Percentiles rank a stretch among this genome's conserved stretches.
These are phyloP conservation scores for Hanseniaspora gamundiae DNA, from an alignment of 1,139 yeast species.

Conservation along the genomic window DNA sequence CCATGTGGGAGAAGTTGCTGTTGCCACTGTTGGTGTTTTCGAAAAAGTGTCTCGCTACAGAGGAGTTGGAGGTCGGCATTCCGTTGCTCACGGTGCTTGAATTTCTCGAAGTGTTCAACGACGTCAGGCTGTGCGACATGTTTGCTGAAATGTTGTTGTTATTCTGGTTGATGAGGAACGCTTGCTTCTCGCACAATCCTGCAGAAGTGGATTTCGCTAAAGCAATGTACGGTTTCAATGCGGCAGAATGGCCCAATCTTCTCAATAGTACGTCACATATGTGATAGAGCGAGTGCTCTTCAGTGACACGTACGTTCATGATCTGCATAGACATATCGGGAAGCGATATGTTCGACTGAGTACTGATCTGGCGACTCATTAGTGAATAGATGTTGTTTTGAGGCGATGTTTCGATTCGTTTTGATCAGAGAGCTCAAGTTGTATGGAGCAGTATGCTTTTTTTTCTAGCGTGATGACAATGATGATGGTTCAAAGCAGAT, in stretches of 20 bases:
- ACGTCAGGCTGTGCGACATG: neutral
- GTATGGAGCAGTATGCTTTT: too few species aligned
- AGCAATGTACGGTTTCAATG: slow-evolving; percentile 58
- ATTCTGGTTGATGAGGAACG: slow-evolving; percentile 40
- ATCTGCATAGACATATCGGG: slow-evolving; percentile 17
- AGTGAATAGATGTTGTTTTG: neutral
- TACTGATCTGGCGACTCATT: slow-evolving; percentile 1
- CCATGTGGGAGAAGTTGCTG: slow-evolving; percentile 7
- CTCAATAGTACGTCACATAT: slow-evolving; percentile 50
- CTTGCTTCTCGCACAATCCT: slow-evolving; percentile 59
- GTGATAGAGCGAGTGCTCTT: slow-evolving; percentile 63
- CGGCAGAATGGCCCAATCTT: slow-evolving; percentile 52
- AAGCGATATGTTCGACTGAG: slow-evolving; percentile 1
- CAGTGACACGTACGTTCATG: slow-evolving; percentile 55
- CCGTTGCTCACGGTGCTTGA: slow-evolving; percentile 10
- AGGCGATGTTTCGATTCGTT: too few species aligned
- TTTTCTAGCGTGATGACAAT: too few species aligned
- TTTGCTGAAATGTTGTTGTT: slow-evolving; percentile 15
- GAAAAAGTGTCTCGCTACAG: neutral
- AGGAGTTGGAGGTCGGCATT: slow-evolving; percentile 24
- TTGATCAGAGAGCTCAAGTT: too few species aligned
- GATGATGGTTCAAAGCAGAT: too few species aligned
- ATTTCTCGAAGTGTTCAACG: neutral
- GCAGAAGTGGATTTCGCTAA: slow-evolving; percentile 54
- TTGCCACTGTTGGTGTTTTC: neutral